Conservation (phyloP, 2,329 filamentous ascomycete genomes). For the Xylaria multiplex region DNA sequence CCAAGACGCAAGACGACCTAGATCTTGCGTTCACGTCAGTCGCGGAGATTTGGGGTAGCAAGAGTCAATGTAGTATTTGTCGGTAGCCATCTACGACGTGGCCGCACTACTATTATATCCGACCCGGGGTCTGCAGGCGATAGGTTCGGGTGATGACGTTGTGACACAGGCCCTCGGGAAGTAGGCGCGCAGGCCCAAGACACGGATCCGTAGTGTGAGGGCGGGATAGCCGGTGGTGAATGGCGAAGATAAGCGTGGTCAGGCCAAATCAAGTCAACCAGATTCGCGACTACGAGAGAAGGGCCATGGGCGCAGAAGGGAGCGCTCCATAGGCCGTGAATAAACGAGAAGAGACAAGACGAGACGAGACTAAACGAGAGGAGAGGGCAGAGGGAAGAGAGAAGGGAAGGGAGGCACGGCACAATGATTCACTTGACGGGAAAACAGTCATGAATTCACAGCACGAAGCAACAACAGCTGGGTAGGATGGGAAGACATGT, state of each 20-base stretch:
- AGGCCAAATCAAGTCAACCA: constrained; percentile 25
- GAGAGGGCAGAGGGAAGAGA: constrained; percentile 5
- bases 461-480: constrained; percentile 34
- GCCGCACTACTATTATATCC: constrained; percentile 36
- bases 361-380: constrained; percentile 15
- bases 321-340: constrained; percentile 41
- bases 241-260: constrained; percentile 19
- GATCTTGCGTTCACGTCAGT: constrained; percentile 29
- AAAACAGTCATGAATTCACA: constrained; percentile 33
- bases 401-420: constrained; percentile 23
- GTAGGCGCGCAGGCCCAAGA: constrained; percentile 36
- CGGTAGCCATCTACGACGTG: constrained; percentile 20
- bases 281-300: constrained; percentile 34
- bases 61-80: constrained; percentile 21
- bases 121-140: constrained; percentile 34
- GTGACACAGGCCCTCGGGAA: constrained; percentile 32
- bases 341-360: constrained; percentile 37
- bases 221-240: constrained; percentile 17
- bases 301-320: constrained; percentile 22
- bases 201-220: constrained; percentile 25
- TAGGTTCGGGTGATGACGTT: constrained; percentile 36
- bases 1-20: constrained; percentile 37
- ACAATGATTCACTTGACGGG: constrained; percentile 40
- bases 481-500: constrained; percentile 38
- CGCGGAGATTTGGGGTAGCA: constrained; percentile 9